A percentile compares a stretch with the other conserved stretches of the same genome.
Conservation (phyloP, 352 stramenopile species). For the Pythium rishiriense region DNA sequence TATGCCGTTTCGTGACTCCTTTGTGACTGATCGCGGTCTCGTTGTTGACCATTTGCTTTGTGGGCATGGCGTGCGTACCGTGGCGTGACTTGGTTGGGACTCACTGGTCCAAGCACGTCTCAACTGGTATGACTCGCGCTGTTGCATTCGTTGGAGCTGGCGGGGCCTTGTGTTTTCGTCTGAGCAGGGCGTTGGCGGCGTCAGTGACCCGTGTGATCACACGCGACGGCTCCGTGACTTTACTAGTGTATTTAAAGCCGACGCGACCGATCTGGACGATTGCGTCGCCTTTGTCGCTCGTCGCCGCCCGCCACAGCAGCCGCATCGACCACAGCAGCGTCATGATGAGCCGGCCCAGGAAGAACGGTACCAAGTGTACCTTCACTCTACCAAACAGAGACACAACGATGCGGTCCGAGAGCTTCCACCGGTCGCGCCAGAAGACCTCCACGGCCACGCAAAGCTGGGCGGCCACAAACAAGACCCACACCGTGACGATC, state of each 20-base stretch:
- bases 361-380: constrained; percentile 14
- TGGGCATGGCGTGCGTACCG: background rate
- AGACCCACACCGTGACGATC: constrained; percentile 12
- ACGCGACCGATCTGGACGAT: constrained; percentile 4
- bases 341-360: constrained; percentile 23
- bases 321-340: constrained; percentile 27
- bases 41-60: background rate
- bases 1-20: too few species aligned
- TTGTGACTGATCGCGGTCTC: too few species aligned
- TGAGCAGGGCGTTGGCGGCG: background rate
- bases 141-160: background rate
- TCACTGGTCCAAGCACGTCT: too few species aligned
- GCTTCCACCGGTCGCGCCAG: background rate
- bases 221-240: background rate
- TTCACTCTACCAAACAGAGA: background rate
- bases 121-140: background rate
- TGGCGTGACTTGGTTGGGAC: background rate
- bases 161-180: background rate
- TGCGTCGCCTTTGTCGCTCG: background rate
- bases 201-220: background rate
- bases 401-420: constrained; percentile 19
- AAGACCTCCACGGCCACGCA: constrained; percentile 1
- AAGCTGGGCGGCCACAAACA: constrained; percentile 14
- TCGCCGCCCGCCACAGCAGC: constrained; percentile 4
- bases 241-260: background rate